Evolutionary conservation across 495 filamentous ascomycete genomes (phyloP), one percentile per base, ranked within the genome.

Genomic region (Podospora tetraspora): DNA sequence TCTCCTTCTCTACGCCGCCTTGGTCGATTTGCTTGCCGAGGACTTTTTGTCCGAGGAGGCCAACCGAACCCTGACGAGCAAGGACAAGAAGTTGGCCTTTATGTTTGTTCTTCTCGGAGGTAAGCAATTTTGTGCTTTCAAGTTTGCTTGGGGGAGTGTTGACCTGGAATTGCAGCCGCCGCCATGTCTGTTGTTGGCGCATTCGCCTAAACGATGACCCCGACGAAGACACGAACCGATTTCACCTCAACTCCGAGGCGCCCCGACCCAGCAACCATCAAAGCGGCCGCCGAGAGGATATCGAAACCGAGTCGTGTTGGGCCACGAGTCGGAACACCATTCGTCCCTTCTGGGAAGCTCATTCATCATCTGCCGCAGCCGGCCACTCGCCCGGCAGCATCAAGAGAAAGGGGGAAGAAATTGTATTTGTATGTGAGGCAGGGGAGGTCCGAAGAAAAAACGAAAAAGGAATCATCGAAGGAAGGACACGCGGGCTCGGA

Each of bases 141-240:
- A 12, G 16, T 3, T 13, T 37, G n/a, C 6, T 22, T 32, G 29
- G 34, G 34, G n/a, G 22, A 13, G 3, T 61, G 62, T 74, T 80
- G 63, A 80, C 67, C 27, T 9, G 0, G 1, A 11, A 10, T 30
- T 52, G 0, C 62, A 76, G 74, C 74, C 12, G 61, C 62, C 37
- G 73, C 66, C 82, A 91, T 91, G 89, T 87, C 89, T 79, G 86
- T 87, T 81, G 84, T 86, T 81, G 87, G 80, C 75, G 84, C 83
- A 68, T 79, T 80, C 70, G 81, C 81, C 25, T 82, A 79, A 76
- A 68, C 5, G 23, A 52, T 8, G 43, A 52, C 43, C 43, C 2
- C 19, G 6, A n/a, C 12, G 43, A 52, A 52, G 19, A n/a, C 16
- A 8, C 43, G 43, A 5, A 9, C n/a, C 43, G 43, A 52, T n/a